Base-by-base conservation (phyloP, 1,284 basidiomycete genomes). In the Rhodofomes roseus region DNA sequence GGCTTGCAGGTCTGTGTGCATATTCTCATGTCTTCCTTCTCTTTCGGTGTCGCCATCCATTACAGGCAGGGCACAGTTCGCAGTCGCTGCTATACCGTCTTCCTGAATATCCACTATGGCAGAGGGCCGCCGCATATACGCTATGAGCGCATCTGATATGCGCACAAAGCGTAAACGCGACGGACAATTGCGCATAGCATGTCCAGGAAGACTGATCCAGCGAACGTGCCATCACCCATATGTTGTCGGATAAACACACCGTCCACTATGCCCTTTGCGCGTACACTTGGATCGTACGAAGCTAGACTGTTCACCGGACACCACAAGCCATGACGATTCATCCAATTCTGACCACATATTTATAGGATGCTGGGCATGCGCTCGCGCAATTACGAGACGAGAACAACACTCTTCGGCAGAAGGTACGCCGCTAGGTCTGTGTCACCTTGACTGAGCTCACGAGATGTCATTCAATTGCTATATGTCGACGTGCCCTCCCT, bases 371-470 rank as follows among this genome's bases (percentile, higher is more conserved):
- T 16, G 84, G 83, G 56, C 79, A 80, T 23, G 72, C 81, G 43
- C 76, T 78, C 27, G 68, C 74, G 1, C 68, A 69, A 14, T 74
- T 80, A 23, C 80, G 82, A 65, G 72, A 80, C 18, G 87, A 88
- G 57, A 86, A 85, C 58, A 79, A 77, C 58, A 65, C 71, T 20
- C 75, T 87, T 27, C 81, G 81, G 37, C 79, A 82, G 58, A 84
- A 82, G 73, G 87, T 87, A 60, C 34, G 71, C 68, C 22, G 36
- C 58, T 25, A 16, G 25, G 4, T 11, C n/a, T 25, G 22, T 16
- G 41, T 31, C 60, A 27, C 25, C 16, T 36, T 53, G 41, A 2
- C 20, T 52, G 20, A 29, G 8, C 46, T 48, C 11, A 29, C 12
- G 25, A n/a, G 25, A 27, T 27, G 31, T 34, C 31, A 5, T 34